Evolutionary conservation across 805 yeast species (phyloP).

Genomic region (Teunomyces tritomae): DNA sequence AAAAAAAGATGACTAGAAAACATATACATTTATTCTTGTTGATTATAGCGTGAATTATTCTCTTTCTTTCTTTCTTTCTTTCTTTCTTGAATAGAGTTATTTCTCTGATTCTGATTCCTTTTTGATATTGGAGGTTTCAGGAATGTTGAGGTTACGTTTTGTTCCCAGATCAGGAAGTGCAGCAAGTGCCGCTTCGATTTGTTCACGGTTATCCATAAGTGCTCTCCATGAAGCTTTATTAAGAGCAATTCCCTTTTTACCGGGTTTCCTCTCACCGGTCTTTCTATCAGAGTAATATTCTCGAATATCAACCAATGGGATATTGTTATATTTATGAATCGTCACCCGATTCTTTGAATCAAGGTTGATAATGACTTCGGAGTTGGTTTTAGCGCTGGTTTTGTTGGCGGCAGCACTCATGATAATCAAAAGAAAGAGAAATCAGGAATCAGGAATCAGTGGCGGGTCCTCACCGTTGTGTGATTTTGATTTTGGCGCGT

Average conservation of each 20-base stretch:
- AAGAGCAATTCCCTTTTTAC: slow-evolving; percentile 70
- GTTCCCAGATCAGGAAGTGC: slow-evolving; percentile 7
- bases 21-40: no score
- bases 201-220: slow-evolving; percentile 44
- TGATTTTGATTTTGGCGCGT: no score
- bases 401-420: background rate
- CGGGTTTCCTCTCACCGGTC: slow-evolving; percentile 70
- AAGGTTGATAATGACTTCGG: slow-evolving; percentile 24
- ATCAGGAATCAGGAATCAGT: no score
- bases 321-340: slow-evolving; percentile 68
- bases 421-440: background rate
- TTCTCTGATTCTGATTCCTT: background rate
- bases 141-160: no score
- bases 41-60: no score
- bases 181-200: slow-evolving; percentile 50
- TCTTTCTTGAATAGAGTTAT: no score
- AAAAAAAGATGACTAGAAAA: no score
- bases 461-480: no score
- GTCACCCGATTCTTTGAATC: slow-evolving; percentile 59
- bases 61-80: no score
- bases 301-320: slow-evolving; percentile 73
- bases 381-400: background rate
- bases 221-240: slow-evolving; percentile 55
- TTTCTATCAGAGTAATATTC: slow-evolving; percentile 62
- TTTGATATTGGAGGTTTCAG: background rate